Base-by-base conservation (phyloP, 768 basidiomycete genomes). In the Russula dissimulans region DNA sequence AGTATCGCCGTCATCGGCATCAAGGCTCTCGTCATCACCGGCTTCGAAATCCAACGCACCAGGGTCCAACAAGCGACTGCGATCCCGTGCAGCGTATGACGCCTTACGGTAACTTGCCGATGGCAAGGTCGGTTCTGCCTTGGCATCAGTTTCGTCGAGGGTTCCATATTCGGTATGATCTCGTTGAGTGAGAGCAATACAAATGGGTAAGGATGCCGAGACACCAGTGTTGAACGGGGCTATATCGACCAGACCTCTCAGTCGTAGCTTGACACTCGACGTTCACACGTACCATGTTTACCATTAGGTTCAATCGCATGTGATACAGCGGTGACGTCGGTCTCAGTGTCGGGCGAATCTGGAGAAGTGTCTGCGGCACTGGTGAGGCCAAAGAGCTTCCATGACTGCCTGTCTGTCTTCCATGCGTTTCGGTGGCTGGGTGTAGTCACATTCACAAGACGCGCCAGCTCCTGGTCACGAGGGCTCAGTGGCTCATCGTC, bases 391-490 rank as follows among this genome's bases (percentile, higher is more conserved):
- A 89, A 84, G 18, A 78, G 69, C 59, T 79, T 77, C 86, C 86
- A 88, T 12, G 84, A 81, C 61, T 75, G 79, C 66, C 84, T 79
- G 66, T 80, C 78, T 61, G 79, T 78, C 66, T 75, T 81, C 87
- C 86, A 88, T 12, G 81, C 81, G n/a, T 77, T 81, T 55, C 85
- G 78, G 69, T 89, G 87, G 63, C 85, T 88, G 1, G 86, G 84
- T 34, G 76, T 81, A 71, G 81, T 76, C 31, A 85, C 86, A 9
- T 85, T 85, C n/a, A 89, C 81, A 38, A 88, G 75, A 63, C 77
- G 79, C 65, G 81, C 60, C 38, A 88, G 75, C 65, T 82, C 81
- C 36, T 74, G 76, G 65, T 84, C 81, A 54, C 77, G 75, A 29
- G 75, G 71, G 59, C 74, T 77, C 17, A 62, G 47, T 14, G 54